These are phyloP conservation scores for Gymnopilus dilepis DNA, from an alignment of 768 basidiomycete species.

Conservation along the genomic window DNA sequence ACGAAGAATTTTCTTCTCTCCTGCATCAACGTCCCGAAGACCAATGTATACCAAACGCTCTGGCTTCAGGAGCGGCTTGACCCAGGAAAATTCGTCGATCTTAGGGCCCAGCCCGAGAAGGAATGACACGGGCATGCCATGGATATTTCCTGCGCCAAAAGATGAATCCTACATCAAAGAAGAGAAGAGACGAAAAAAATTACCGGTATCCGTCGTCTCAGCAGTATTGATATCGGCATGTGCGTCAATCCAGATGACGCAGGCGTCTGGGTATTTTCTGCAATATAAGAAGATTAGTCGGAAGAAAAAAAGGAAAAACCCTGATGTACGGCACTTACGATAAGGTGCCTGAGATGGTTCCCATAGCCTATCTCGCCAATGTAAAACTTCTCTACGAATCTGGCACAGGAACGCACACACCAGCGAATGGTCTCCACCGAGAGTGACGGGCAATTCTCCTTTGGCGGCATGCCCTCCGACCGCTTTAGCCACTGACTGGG, in stretches of 20 bases:
- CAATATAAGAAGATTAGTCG: conserved; percentile 3
- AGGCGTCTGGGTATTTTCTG: conserved; percentile 78
- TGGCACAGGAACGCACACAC: conserved; percentile 46
- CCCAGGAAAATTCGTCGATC: conserved; percentile 54
- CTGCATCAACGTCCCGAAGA: conserved; percentile 88
- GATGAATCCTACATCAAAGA: neutral
- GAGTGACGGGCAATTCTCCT: conserved; percentile 85
- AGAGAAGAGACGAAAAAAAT: conserved; percentile 26
- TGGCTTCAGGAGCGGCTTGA: conserved; percentile 67
- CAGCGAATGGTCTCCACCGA: conserved; percentile 96
- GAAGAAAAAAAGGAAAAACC: conserved; percentile 8
- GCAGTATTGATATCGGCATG: conserved; percentile 97
- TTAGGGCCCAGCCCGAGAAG: conserved; percentile 63
- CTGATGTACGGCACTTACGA: conserved; percentile 48
- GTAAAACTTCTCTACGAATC: conserved; percentile 10
- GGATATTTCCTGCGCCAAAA: conserved; percentile 76
- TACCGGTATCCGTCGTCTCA: conserved; percentile 78
- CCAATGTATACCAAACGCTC: conserved; percentile 95
- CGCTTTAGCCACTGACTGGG: conserved; percentile 73
- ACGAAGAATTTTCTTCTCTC: conserved; percentile 86
- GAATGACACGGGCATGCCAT: conserved; percentile 98
- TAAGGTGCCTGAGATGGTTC: conserved; percentile 90
- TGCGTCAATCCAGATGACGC: conserved; percentile 96
- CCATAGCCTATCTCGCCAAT: conserved; percentile 64
- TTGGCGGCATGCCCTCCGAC: conserved; percentile 79